Conservation (phyloP, 148 eudicot genomes). For the Pouteria glomerata region DNA sequence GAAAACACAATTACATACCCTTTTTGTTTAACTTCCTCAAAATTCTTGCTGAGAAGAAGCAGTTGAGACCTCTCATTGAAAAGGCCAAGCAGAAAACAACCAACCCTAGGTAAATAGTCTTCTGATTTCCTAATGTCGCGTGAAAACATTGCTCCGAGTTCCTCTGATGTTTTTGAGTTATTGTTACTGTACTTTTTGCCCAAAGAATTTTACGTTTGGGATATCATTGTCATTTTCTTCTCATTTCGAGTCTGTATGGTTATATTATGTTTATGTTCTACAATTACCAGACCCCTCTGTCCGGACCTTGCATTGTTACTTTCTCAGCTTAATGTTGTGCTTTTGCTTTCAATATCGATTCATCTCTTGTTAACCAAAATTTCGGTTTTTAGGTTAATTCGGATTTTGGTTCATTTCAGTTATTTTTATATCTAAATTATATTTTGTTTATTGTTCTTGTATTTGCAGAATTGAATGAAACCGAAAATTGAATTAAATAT, state of each 20-base stretch:
- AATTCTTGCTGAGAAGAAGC: slow-evolving; percentile 97
- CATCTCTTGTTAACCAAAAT: no score
- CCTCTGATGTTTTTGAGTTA: neutral
- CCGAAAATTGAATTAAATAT: no score
- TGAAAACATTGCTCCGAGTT: neutral
- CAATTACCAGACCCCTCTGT: neutral
- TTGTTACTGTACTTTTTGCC: neutral
- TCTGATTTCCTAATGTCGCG: neutral
- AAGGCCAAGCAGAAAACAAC: slow-evolving; percentile 80
- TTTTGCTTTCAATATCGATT: no score
- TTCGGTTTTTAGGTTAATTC: no score
- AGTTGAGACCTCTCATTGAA: slow-evolving; percentile 85
- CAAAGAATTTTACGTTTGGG: neutral
- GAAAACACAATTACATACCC: slow-evolving; percentile 95
- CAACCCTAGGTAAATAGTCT: slow-evolving; percentile 31
- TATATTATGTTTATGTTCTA: neutral
- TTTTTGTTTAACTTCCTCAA: slow-evolving; percentile 91
- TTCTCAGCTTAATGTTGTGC: neutral
- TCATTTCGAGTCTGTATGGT: neutral
- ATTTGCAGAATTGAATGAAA: no score
- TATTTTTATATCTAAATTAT: no score
- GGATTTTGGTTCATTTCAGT: no score
- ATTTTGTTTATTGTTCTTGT: no score
- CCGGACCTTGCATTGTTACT: neutral
- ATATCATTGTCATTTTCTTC: neutral